Evolutionary conservation across 306 rosid genomes (phyloP).

Genomic region (Prunus mongolica): DNA sequence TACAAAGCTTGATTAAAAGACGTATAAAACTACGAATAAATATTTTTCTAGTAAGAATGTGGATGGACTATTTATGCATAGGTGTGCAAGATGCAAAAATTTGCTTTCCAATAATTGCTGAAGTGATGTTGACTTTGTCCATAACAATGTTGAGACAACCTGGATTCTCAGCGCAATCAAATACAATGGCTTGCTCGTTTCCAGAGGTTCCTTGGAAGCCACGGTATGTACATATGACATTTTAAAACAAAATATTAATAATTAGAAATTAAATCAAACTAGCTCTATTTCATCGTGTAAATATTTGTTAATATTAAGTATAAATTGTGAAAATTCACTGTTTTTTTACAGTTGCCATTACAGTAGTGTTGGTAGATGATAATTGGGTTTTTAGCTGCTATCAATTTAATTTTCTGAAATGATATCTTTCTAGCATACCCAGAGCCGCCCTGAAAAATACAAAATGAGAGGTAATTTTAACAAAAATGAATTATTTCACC

Average conservation of each 20-base stretch:
- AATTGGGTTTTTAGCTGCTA: not conserved
- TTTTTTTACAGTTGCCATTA: not conserved
- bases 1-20: too few relatives aligned
- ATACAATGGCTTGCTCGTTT: not conserved
- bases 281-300: too few relatives aligned
- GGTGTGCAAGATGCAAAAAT: too few relatives aligned
- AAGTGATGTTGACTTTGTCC: too few relatives aligned
- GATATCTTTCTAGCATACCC: slow-evolving; percentile 14
- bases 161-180: not conserved
- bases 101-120: too few relatives aligned
- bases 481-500: not conserved
- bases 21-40: too few relatives aligned
- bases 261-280: not conserved
- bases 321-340: not conserved
- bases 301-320: too few relatives aligned
- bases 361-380: slow-evolving; percentile 13
- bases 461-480: too few relatives aligned
- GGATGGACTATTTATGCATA: too few relatives aligned
- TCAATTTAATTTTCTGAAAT: slow-evolving; percentile 3
- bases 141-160: not conserved
- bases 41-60: too few relatives aligned
- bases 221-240: too few relatives aligned
- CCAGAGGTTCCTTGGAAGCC: slow-evolving; percentile 12
- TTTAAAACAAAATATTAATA: too few relatives aligned
- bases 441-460: slow-evolving; percentile 12